Conservation (phyloP, 2,329 filamentous ascomycete species). For the Talaromyces albobiverticillius region DNA sequence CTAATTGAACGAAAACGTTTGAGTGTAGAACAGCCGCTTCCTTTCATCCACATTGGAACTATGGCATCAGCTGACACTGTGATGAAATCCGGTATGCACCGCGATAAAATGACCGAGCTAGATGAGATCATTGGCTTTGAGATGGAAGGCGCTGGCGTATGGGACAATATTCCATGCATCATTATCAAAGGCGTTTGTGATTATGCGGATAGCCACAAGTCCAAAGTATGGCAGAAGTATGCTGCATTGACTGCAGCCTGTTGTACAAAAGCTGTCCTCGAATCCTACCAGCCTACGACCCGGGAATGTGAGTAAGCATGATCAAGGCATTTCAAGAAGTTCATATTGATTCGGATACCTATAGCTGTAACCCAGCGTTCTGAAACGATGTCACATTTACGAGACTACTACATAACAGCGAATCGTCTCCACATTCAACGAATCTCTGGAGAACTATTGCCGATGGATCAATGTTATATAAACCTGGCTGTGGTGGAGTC, state of each 20-base stretch:
- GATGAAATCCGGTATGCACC: background rate
- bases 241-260: slow-evolving; percentile 28
- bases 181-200: slow-evolving; percentile 38
- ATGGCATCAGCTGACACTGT: background rate
- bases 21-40: slow-evolving; percentile 8
- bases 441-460: background rate
- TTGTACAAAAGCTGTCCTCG: slow-evolving; percentile 17
- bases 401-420: background rate
- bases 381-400: background rate
- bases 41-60: slow-evolving; percentile 10
- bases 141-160: slow-evolving; percentile 26
- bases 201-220: slow-evolving; percentile 37
- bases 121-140: slow-evolving; percentile 21
- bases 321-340: background rate
- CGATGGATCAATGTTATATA: background rate
- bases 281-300: background rate
- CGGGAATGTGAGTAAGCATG: background rate
- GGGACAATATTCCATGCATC: slow-evolving; percentile 31
- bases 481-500: background rate
- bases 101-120: slow-evolving; percentile 17
- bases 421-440: background rate
- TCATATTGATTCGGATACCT: background rate
- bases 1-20: background rate
- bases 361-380: background rate
- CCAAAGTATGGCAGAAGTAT: slow-evolving; percentile 34